Conservation (phyloP, 1,284 basidiomycete genomes). For the Ceratobasidium sp. region DNA sequence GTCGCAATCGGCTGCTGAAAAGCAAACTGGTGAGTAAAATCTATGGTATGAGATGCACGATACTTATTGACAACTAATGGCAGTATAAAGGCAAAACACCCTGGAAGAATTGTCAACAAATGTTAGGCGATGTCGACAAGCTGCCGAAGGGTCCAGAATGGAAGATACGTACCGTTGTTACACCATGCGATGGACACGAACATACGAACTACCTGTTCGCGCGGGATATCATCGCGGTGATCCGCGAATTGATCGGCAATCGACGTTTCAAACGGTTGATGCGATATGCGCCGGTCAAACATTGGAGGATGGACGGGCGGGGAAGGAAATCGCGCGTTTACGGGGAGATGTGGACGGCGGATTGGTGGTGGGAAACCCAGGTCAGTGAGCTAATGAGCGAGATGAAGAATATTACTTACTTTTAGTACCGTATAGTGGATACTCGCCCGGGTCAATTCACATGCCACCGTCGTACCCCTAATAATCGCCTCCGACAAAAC, state of each 20-base stretch:
- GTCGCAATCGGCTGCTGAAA: not conserved
- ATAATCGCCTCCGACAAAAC: slow-evolving; percentile 14
- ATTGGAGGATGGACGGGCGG: not conserved
- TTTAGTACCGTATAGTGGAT: too few species aligned
- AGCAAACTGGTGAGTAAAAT: slow-evolving; percentile 17
- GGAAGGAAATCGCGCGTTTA: slow-evolving; percentile 14
- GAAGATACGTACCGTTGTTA: slow-evolving; percentile 17
- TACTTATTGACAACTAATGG: not conserved
- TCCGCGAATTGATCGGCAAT: slow-evolving; percentile 52
- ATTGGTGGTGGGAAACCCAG: slow-evolving; percentile 47
- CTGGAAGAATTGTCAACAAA: slow-evolving; percentile 48
- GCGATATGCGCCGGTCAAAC: not conserved
- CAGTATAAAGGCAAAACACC: slow-evolving; percentile 7
- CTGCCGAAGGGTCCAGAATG: slow-evolving; percentile 53
- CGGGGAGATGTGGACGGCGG: slow-evolving; percentile 40
- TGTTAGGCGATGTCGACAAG: slow-evolving; percentile 50
- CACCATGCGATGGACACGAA: not conserved
- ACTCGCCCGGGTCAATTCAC: too few species aligned
- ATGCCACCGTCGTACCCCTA: not conserved
- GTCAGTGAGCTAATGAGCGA: too few species aligned
- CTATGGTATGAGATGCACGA: not conserved
- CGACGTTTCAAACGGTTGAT: not conserved
- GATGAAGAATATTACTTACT: too few species aligned
- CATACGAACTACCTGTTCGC: slow-evolving; percentile 51
- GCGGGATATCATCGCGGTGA: slow-evolving; percentile 56